Percentiles rank a stretch among this genome's conserved stretches.
These are phyloP conservation scores for Orychophragmus violaceus DNA, from an alignment of 345 rosid genomes.

Conservation along the genomic window DNA sequence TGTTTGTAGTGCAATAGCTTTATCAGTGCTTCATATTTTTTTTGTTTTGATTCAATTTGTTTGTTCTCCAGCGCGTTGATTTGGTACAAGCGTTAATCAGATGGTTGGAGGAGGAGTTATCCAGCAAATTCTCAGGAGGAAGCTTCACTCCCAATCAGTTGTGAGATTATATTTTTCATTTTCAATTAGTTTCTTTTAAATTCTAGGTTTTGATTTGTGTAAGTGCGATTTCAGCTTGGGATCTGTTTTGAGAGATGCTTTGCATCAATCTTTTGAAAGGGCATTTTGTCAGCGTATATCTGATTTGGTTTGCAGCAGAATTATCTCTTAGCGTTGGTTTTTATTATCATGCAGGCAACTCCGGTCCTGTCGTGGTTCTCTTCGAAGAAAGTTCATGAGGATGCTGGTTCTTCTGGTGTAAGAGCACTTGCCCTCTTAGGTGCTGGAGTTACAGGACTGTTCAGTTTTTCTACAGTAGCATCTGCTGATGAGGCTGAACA, in stretches of 20 bases:
- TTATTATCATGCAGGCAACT: conserved; percentile 43
- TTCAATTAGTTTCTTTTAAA: too few relatives aligned
- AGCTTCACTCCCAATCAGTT: conserved; percentile 54
- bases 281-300: not conserved
- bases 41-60: not conserved
- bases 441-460: conserved; percentile 82
- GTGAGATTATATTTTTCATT: conserved; percentile 33
- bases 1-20: too few relatives aligned
- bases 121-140: conserved; percentile 82
- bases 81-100: conserved; percentile 34
- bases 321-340: conserved; percentile 12
- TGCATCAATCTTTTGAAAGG: not conserved
- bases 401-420: conserved; percentile 47
- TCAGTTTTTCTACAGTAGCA: conserved; percentile 68
- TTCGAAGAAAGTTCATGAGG: conserved; percentile 65
- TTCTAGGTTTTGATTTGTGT: too few relatives aligned
- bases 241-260: too few relatives aligned
- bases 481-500: conserved; percentile 99
- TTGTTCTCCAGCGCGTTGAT: conserved; percentile 26
- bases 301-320: not conserved
- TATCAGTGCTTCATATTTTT: too few relatives aligned
- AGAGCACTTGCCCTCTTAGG: conserved; percentile 70
- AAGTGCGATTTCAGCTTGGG: too few relatives aligned
- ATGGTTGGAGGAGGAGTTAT: conserved; percentile 95
- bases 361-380: conserved; percentile 47